Conservation (phyloP, 768 basidiomycete genomes). For the Termitomyces heimii region DNA sequence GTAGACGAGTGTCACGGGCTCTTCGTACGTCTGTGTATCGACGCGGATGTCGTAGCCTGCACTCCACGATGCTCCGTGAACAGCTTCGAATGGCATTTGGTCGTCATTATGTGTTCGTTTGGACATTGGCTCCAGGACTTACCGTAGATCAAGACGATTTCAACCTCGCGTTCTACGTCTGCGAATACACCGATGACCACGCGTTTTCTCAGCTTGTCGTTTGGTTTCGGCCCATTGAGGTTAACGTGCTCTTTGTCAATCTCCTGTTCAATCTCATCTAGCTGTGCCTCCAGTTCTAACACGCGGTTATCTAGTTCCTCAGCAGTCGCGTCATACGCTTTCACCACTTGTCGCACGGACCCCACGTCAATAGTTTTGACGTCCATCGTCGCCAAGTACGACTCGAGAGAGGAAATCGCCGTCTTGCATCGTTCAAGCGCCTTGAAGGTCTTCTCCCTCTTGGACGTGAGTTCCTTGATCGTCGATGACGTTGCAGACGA, state of each 20-base stretch:
- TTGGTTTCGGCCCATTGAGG: conserved; percentile 8
- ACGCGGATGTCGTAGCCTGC: conserved; percentile 34
- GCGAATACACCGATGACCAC: conserved; percentile 21
- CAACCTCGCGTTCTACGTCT: conserved; percentile 20
- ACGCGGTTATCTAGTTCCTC: conserved; percentile 21
- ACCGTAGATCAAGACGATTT: conserved; percentile 28
- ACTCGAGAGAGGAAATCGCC: conserved; percentile 17
- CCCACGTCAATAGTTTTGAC: conserved; percentile 17
- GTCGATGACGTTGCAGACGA: conserved; percentile 2
- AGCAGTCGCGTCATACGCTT: conserved; percentile 17
- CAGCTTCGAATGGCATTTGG: neutral
- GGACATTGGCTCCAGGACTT: neutral
- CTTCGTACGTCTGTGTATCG: conserved; percentile 24
- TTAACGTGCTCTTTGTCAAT: conserved; percentile 14
- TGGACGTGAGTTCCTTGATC: conserved; percentile 14
- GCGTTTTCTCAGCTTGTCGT: conserved; percentile 11
- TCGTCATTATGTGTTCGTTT: neutral
- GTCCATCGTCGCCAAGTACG: conserved; percentile 20
- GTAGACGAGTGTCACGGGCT: conserved; percentile 27
- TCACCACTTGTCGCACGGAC: conserved; percentile 13
- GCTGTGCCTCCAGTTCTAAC: conserved; percentile 14
- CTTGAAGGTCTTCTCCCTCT: conserved; percentile 13
- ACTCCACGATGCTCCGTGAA: conserved; percentile 19
- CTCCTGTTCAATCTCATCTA: conserved; percentile 12
- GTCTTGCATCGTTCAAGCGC: conserved; percentile 20